Evolutionary conservation across 495 filamentous ascomycete genomes (phyloP).

Genomic region (Aspergillus mulundensis): DNA sequence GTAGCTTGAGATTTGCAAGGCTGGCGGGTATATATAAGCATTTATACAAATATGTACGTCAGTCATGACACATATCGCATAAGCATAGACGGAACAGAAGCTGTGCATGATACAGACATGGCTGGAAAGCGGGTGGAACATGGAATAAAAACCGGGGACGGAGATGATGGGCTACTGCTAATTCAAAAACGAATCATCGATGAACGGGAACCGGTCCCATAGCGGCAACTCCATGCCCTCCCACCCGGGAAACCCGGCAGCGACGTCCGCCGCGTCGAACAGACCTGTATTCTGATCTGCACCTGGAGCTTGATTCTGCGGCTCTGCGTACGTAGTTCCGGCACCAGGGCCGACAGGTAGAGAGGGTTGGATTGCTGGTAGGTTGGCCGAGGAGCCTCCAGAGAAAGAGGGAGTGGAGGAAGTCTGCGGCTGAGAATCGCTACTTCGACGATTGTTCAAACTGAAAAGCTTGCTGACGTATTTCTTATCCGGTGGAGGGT

Average conservation of each 20-base stretch:
- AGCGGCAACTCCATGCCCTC: slow-evolving; percentile 12
- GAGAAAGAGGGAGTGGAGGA: too few species aligned
- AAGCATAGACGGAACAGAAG: too few species aligned
- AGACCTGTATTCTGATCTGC: not conserved
- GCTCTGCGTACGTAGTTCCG: not conserved
- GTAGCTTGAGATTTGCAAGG: too few species aligned
- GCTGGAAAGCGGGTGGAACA: too few species aligned
- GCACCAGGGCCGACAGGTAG: not conserved
- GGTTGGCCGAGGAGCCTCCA: too few species aligned
- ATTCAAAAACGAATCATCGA: slow-evolving; percentile 6
- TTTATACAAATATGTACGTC: too few species aligned
- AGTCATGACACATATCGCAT: too few species aligned
- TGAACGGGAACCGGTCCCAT: slow-evolving; percentile 14
- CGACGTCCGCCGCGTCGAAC: not conserved
- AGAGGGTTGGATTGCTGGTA: not conserved
- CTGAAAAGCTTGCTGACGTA: slow-evolving; percentile 41
- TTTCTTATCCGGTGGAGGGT: slow-evolving; percentile 27
- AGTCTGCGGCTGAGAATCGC: not conserved
- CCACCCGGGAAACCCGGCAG: not conserved
- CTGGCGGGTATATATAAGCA: too few species aligned
- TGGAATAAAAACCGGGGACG: too few species aligned
- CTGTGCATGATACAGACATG: too few species aligned
- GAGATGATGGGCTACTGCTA: not conserved
- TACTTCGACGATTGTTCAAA: slow-evolving; percentile 14
- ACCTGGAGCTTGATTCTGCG: not conserved